Evolutionary conservation across 495 filamentous ascomycete species (phyloP).

Genomic region (Friedmanniomyces endolithicus): DNA sequence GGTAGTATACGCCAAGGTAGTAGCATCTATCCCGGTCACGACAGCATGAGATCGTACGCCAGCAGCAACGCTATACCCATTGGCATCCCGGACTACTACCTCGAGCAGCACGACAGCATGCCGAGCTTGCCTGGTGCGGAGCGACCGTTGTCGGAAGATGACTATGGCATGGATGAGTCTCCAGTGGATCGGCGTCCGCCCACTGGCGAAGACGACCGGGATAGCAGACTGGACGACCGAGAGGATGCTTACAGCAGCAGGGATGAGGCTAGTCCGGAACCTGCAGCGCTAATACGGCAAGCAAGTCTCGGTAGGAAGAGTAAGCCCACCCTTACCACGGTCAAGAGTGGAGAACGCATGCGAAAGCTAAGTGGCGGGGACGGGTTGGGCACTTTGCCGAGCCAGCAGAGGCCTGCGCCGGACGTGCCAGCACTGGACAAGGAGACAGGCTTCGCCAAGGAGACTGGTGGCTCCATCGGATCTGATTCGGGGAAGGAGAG

Average conservation of each 20-base stretch:
- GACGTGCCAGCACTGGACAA: not conserved
- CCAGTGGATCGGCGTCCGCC: not conserved
- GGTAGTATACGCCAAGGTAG: slow-evolving; percentile 29
- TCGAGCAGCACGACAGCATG: slow-evolving; percentile 40
- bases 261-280: slow-evolving; percentile 24
- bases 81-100: slow-evolving; percentile 24
- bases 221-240: not conserved
- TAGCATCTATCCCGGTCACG: slow-evolving; percentile 4
- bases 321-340: slow-evolving; percentile 58
- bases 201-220: not conserved
- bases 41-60: slow-evolving; percentile 45
- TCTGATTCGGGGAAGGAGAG: not conserved
- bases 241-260: not conserved
- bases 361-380: slow-evolving; percentile 1
- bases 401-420: slow-evolving; percentile 2
- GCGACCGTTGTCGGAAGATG: not conserved
- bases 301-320: slow-evolving; percentile 66
- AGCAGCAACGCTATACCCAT: slow-evolving; percentile 71
- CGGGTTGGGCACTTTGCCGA: slow-evolving; percentile 17
- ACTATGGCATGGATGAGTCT: not conserved
- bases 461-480: not conserved
- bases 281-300: slow-evolving; percentile 52
- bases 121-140: slow-evolving; percentile 21
- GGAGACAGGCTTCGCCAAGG: not conserved
- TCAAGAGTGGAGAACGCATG: slow-evolving; percentile 33